Conservation (phyloP, 352 stramenopile species). For the Elongisporangium prolatum region DNA sequence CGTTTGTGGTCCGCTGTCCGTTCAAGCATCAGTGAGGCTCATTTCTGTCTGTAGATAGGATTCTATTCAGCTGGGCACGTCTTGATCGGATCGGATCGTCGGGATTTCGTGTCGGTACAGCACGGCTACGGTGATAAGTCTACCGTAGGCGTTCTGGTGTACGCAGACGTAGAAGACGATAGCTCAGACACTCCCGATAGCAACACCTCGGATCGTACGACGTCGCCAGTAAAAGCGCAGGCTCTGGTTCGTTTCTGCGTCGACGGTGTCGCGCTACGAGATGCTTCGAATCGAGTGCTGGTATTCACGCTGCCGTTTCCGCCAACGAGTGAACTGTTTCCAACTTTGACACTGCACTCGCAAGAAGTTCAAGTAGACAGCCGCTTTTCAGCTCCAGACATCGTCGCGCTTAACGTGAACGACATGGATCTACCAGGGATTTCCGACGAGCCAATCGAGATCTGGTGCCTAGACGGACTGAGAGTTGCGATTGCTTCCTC, state of each 20-base stretch:
- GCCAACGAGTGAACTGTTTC: constrained; percentile 64
- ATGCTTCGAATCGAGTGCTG: constrained; percentile 44
- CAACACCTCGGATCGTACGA: constrained; percentile 6
- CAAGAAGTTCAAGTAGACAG: constrained; percentile 74
- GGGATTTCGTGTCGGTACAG: constrained; percentile 50
- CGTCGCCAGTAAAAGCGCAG: constrained; percentile 5
- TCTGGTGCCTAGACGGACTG: constrained; percentile 77
- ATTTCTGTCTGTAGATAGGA: constrained; percentile 45
- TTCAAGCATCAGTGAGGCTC: not conserved
- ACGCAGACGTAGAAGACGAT: constrained; percentile 36
- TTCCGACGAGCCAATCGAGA: constrained; percentile 22
- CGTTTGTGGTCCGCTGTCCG: no score
- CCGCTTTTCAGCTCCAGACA: constrained; percentile 73
- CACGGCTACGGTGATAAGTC: constrained; percentile 52
- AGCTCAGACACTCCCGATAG: constrained; percentile 2
- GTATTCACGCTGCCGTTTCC: constrained; percentile 60
- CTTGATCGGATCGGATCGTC: constrained; percentile 53
- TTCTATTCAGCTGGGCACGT: constrained; percentile 82
- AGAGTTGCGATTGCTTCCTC: constrained; percentile 13
- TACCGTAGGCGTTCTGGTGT: constrained; percentile 72
- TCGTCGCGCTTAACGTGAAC: constrained; percentile 41
- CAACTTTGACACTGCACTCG: constrained; percentile 81
- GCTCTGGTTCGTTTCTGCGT: constrained; percentile 71
- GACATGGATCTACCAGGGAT: constrained; percentile 34
- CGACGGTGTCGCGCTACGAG: constrained; percentile 55